These are phyloP conservation scores for Cetradonia linearis DNA, from an alignment of 495 filamentous ascomycete species.

Conservation along the genomic window DNA sequence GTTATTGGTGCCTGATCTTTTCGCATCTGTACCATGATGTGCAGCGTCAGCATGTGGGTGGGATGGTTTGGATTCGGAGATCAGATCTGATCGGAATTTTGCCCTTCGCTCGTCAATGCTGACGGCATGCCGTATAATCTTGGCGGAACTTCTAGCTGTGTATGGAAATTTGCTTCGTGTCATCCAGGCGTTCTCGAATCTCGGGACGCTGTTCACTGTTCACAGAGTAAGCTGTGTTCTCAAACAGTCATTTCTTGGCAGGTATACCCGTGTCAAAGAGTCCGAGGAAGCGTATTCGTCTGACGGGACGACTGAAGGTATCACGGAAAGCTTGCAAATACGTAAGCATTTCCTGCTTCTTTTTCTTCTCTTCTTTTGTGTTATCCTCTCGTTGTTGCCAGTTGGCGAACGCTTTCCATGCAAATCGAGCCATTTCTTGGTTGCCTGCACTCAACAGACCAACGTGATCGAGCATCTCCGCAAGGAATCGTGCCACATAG, in stretches of 20 bases:
- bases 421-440: conserved; percentile 75
- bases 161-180: conserved; percentile 73
- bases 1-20: conserved; percentile 13
- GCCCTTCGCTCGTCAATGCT: conserved; percentile 70
- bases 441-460: conserved; percentile 75
- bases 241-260: neutral
- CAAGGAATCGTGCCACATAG: conserved; percentile 79
- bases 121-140: conserved; percentile 60
- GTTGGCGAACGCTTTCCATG: conserved; percentile 79
- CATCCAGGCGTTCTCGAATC: conserved; percentile 81
- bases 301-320: conserved; percentile 70
- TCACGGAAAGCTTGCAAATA: conserved; percentile 80
- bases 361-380: conserved; percentile 44
- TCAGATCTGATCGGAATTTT: conserved; percentile 58
- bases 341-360: conserved; percentile 56
- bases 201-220: conserved; percentile 68
- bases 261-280: conserved; percentile 49
- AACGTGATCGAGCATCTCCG: conserved; percentile 79
- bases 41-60: conserved; percentile 29
- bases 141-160: conserved; percentile 66
- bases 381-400: conserved; percentile 64
- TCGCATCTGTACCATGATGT: conserved; percentile 22
- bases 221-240: conserved; percentile 20
- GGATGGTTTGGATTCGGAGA: conserved; percentile 45
- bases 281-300: conserved; percentile 59